These are phyloP conservation scores for Phytophthora colocasiae DNA, from an alignment of 352 stramenopile species.

Conservation along the genomic window DNA sequence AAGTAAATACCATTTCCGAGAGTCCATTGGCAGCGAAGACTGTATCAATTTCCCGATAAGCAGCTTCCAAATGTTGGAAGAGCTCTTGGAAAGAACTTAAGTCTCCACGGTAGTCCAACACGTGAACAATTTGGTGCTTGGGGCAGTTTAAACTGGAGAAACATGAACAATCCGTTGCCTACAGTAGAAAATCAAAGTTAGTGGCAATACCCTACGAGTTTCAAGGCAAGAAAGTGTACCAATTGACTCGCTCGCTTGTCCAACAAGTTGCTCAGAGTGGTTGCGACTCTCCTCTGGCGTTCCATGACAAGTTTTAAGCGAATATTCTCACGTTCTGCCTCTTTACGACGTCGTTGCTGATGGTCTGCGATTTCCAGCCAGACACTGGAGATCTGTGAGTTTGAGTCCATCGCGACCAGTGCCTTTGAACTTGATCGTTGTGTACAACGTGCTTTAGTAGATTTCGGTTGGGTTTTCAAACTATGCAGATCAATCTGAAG, in stretches of 20 bases:
- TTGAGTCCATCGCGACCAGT: constrained; percentile 1
- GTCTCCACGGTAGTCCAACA: constrained; percentile 23
- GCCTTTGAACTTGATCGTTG: constrained; percentile 1
- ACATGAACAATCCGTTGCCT: constrained; percentile 25
- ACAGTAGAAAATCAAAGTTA: constrained; percentile 1
- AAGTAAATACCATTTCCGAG: constrained; percentile 15
- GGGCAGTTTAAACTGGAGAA: constrained; percentile 18
- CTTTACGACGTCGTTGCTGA: constrained; percentile 26
- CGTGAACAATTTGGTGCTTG: constrained; percentile 19
- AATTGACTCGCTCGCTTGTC: constrained; percentile 32
- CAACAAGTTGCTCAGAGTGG: constrained; percentile 42
- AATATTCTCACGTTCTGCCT: constrained; percentile 43
- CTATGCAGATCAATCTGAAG: constrained; percentile 39
- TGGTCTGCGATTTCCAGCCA: constrained; percentile 30
- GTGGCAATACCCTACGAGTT: not conserved
- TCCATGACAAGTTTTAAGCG: constrained; percentile 46
- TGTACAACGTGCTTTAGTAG: not conserved
- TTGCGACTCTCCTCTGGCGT: constrained; percentile 47
- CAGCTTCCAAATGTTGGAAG: constrained; percentile 28
- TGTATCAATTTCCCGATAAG: constrained; percentile 18
- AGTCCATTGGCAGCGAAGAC: constrained; percentile 38
- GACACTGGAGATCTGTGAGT: constrained; percentile 21
- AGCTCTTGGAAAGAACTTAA: constrained; percentile 20
- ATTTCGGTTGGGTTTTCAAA: constrained; percentile 16
- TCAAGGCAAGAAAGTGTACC: constrained; percentile 12